phyloP scores from a whole-genome alignment of 495 filamentous ascomycete species.

The Mycothermus thermophilus region DNA sequence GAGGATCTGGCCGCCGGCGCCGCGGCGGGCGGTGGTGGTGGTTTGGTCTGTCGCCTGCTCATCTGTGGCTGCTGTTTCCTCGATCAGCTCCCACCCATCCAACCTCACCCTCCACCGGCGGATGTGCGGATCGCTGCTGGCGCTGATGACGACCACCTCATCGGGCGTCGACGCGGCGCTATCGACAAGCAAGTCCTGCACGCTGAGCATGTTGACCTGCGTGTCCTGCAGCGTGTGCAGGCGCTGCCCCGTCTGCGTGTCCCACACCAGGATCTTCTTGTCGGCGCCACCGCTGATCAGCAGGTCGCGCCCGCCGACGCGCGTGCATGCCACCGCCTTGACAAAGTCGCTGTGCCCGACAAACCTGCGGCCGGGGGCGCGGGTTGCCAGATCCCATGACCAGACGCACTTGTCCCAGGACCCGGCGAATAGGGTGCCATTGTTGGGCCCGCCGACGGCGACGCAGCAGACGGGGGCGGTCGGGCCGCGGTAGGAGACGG shows the following conservation, averaged over 20 bases:
- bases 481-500: conserved; percentile 52
- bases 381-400: conserved; percentile 57
- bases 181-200: conserved; percentile 65
- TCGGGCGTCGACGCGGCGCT: conserved; percentile 35
- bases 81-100: conserved; percentile 32
- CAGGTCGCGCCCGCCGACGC: conserved; percentile 42
- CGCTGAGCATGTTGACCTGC: conserved; percentile 52
- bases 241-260: conserved; percentile 48
- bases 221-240: conserved; percentile 57
- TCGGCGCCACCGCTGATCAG: conserved; percentile 82
- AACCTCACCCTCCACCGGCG: conserved; percentile 49
- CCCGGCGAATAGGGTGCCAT: conserved; percentile 57
- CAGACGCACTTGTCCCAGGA: conserved; percentile 89
- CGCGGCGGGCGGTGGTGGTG: not conserved
- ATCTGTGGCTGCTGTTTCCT: conserved; percentile 22
- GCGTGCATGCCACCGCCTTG: conserved; percentile 51
- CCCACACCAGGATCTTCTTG: conserved; percentile 73
- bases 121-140: conserved; percentile 75
- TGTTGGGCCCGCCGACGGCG: conserved; percentile 45
- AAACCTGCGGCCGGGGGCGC: conserved; percentile 41
- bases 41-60: conserved; percentile 23
- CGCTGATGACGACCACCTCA: conserved; percentile 53
- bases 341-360: conserved; percentile 84
- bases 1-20: conserved; percentile 51
- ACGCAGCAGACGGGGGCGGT: conserved; percentile 66